Evolutionary conservation across 1,284 basidiomycete genomes (phyloP), one percentile per base, ranked within the genome.

Genomic region (Phylloporus sp.): DNA sequence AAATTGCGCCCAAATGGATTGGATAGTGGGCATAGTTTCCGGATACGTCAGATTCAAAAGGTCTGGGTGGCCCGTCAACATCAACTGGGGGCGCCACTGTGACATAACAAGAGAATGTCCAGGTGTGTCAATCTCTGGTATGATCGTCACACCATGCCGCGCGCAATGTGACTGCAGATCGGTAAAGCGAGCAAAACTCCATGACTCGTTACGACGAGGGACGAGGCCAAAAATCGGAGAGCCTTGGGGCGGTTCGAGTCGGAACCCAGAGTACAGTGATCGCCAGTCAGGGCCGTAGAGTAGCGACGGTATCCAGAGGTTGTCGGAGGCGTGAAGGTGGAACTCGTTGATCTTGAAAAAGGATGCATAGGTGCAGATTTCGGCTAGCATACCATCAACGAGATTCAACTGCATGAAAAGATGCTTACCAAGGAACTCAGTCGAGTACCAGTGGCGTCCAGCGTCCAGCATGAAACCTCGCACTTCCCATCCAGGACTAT

Each of bases 381-480:
- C 81, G 23, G 77, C 80, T 81, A 56, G 56, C 41, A 49, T 12
- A 19, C 32, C 19, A 49, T 70, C 35, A 68, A 49, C 11, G 20
- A 8, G 6, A 11, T 47, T 39, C 25, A 59, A 20, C 57, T 47
- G 35, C 19, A 60, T 23, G 52, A 47, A 64, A n/a, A 63, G 12
- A 20, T 10, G 39, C 72, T 66, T 55, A 77, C 81, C 72, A 32
- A 82, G 71, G 60, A 82, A 82, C 43, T 74, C 72, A 0, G 77
- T 68, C 12, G 75, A 66, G 57, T 78, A 82, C 75, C 76, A 82
- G 67, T 82, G 81, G 2, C 81, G 74, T n/a, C 80, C 81, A 23
- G 71, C 75, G 66, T 82, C 81, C 1, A 83, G 74, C 82, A 83
- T 80, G 66, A 83, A 81, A 1, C 82, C 82, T 60, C 81, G 75